phyloP scores from a whole-genome alignment of 257 asterid genomes.

The Echites panduratus region DNA sequence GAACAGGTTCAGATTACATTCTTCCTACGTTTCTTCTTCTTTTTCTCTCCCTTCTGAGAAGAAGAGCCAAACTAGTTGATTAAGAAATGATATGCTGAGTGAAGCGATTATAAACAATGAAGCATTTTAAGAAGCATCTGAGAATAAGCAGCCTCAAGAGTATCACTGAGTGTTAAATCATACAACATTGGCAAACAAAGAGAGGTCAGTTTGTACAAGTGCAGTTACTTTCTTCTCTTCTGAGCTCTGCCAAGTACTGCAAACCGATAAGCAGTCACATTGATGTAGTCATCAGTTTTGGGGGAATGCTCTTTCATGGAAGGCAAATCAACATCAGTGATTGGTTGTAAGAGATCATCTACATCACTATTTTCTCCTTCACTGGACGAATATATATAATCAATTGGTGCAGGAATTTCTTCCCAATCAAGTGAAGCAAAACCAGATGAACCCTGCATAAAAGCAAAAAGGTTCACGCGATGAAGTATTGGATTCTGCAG shows the following conservation, averaged over 20 bases:
- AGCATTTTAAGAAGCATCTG: slow-evolving; percentile 1
- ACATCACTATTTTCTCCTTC: slow-evolving; percentile 87
- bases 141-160: neutral
- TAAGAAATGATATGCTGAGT: neutral
- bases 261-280: slow-evolving; percentile 60
- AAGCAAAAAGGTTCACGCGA: slow-evolving; percentile 13
- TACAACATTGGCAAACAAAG: neutral
- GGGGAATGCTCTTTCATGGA: slow-evolving; percentile 46
- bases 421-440: slow-evolving; percentile 59
- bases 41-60: neutral
- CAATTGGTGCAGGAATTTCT: slow-evolving; percentile 33
- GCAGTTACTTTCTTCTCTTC: slow-evolving; percentile 54
- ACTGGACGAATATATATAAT: slow-evolving; percentile 54
- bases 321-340: slow-evolving; percentile 75
- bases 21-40: neutral
- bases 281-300: slow-evolving; percentile 48
- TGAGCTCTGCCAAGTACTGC: slow-evolving; percentile 53
- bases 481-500: slow-evolving; percentile 1
- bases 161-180: neutral
- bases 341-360: slow-evolving; percentile 64
- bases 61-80: neutral
- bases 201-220: slow-evolving; percentile 4
- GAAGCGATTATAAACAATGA: neutral
- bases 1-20: neutral
- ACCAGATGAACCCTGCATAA: slow-evolving; percentile 48